A percentile compares a stretch with the other conserved stretches of the same genome.
phyloP scores from a whole-genome alignment of 73 alveolate species.

The Paramecium octaurelia region DNA sequence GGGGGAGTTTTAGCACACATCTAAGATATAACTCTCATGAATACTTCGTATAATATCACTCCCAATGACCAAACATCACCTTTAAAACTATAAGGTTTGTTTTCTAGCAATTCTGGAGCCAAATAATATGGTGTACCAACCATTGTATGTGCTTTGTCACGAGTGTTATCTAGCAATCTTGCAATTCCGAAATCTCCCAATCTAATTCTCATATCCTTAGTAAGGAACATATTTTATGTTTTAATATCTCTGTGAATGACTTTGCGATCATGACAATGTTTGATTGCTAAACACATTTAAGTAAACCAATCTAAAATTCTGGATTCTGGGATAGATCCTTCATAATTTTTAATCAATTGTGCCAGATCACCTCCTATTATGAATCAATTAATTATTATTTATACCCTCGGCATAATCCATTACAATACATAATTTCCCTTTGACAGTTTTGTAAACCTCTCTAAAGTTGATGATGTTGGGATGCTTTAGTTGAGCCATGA shows the following conservation, averaged over 20 bases:
- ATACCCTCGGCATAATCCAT: constrained; percentile 83
- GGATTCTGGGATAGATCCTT: constrained; percentile 71
- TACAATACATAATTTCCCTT: constrained; percentile 76
- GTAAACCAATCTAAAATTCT: constrained; percentile 86
- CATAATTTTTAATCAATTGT: constrained; percentile 56
- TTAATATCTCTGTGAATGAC: constrained; percentile 94
- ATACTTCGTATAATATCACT: constrained; percentile 77
- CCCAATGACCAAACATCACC: constrained; percentile 89
- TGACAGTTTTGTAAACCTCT: constrained; percentile 78
- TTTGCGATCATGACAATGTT: constrained; percentile 92
- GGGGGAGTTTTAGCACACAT: constrained; percentile 90
- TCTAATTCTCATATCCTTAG: constrained; percentile 89
- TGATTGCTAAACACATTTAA: constrained; percentile 77
- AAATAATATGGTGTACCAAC: constrained; percentile 97
- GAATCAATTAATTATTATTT: constrained; percentile 47
- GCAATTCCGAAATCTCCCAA: constrained; percentile 98
- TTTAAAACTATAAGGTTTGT: constrained; percentile 76
- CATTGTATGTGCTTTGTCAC: constrained; percentile 86
- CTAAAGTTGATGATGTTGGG: constrained; percentile 89
- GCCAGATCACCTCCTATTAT: constrained; percentile 78
- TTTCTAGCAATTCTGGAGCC: constrained; percentile 91
- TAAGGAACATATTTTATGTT: constrained; percentile 89
- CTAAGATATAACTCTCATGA: not conserved
- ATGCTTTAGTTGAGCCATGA: constrained; percentile 73
- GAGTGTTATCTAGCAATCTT: constrained; percentile 86